A percentile compares a stretch with the other conserved stretches of the same genome.
Evolutionary conservation across 495 filamentous ascomycete species (phyloP).

Genomic region (Daldinia bambusicola): DNA sequence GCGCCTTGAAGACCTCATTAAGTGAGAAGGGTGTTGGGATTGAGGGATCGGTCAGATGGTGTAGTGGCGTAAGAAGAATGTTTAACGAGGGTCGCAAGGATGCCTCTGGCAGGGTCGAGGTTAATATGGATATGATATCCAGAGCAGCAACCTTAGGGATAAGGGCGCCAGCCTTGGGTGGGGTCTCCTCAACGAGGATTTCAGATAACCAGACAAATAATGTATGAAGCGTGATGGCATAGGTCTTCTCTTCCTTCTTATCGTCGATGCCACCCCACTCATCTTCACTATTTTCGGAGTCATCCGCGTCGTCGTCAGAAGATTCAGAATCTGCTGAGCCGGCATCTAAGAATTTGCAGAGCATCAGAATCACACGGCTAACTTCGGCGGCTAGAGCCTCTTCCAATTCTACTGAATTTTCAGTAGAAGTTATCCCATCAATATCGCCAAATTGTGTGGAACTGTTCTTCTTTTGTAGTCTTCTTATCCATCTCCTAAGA

Average conservation of each 20-base stretch:
- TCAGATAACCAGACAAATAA: conserved; percentile 78
- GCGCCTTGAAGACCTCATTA: conserved; percentile 72
- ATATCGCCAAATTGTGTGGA: conserved; percentile 3
- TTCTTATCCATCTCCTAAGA: conserved; percentile 56
- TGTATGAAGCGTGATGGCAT: conserved; percentile 65
- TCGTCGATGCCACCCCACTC: conserved; percentile 57
- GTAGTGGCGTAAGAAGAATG: conserved; percentile 78
- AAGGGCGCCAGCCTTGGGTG: conserved; percentile 67
- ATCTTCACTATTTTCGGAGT: conserved; percentile 45
- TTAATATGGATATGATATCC: conserved; percentile 72
- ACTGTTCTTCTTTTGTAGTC: conserved; percentile 33
- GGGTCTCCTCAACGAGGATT: conserved; percentile 81
- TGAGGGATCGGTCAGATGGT: conserved; percentile 82
- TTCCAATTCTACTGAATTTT: conserved; percentile 29
- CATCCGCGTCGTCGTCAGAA: conserved; percentile 48
- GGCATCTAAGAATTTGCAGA: conserved; percentile 50
- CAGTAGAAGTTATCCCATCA: conserved; percentile 1
- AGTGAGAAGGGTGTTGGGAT: conserved; percentile 73
- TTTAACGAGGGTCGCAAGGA: conserved; percentile 69
- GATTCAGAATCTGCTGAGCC: conserved; percentile 44
- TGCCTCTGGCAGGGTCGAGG: conserved; percentile 63
- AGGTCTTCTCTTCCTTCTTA: conserved; percentile 58
- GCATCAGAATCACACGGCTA: conserved; percentile 64
- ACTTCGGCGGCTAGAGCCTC: conserved; percentile 62
- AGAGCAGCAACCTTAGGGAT: conserved; percentile 80